Evolutionary conservation across 2,329 filamentous ascomycete species (phyloP), one percentile per base, ranked within the genome.

Genomic region (Aureobasidium sp.): DNA sequence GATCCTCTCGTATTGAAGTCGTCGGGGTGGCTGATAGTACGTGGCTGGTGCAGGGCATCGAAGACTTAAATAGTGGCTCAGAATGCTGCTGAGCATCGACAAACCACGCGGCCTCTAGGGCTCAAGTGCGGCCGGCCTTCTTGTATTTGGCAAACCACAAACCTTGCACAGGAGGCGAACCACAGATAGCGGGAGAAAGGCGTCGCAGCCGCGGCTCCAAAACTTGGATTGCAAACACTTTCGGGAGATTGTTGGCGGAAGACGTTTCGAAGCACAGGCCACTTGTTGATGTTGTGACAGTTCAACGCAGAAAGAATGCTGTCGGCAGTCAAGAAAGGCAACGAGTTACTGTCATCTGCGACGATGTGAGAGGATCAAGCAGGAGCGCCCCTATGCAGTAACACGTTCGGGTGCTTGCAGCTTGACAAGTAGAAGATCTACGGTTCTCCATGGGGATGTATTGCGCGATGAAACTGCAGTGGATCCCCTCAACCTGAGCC

Each of bases 381-480:
- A 29, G 32, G 4, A 44, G 32, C 29, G 32, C 5, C 15, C 9
- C 12, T n/a, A 17, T 13, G 12, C 34, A 36, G 26, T 44, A 47
- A 17, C n/a, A 27, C n/a, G n/a, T 34, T 6, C 32, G 55, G 20
- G 29, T 37, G 42, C 42, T 15, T 58, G 42, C 42, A 23, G 26
- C 15, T 58, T 36, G 53, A 57, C 53, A 46, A 34, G 39, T 27
- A 34, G 23, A 58, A 29, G 55, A 58, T 58, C 55, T 58, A n/a
- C 55, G 23, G 20, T 48, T 37, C 53, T 57, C 55, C 55, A 48
- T 58, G 55, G 55, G 55, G 55, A 23, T 47, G 26, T 12, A 58
- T 39, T 58, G 55, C 55, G 55, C 53, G 55, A 58, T 58, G 55
- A 58, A 58, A 47, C 41, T 58, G 55, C 55, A 58, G 42, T 48